Evolutionary conservation across 345 rosid genomes (phyloP), one percentile per base, ranked within the genome.

Genomic region (Mangifera indica): DNA sequence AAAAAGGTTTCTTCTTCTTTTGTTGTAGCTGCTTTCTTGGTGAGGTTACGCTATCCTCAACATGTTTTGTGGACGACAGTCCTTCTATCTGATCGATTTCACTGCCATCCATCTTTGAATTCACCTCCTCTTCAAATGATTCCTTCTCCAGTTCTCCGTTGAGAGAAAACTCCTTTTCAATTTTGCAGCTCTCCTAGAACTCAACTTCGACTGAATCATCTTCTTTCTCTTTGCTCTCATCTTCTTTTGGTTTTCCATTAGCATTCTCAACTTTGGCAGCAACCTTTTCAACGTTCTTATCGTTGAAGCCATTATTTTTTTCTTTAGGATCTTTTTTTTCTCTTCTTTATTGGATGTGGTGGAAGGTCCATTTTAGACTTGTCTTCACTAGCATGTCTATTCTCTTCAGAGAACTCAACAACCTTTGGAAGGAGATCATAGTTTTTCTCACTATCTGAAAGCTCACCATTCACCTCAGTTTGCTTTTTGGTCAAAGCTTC

Each of bases 181-280:
- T 89, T 78, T 86, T 92, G 90, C 98, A 95, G 83, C 96, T 92
- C 81, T 95, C 98, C 98, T 98, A 92, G 73, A 81, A 91, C 76
- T 89, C 92, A 24, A 77, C 84, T 74, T 89, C 88, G 22, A 87
- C 90, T 7, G 99, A 87, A 74, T 90, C 91, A 62, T 83, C 89
- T 11, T 84, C 89, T 69, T 84, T 86, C 66, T 82, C 88, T 78
- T 88, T 80, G 71, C 70, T 66, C 74, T 75, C 86, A 51, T 77
- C 82, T 71, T 87, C 87, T 78, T 83, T 82, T 0, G 76, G 76
- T 73, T 87, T 82, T 48, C 85, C 90, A 76, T n/a, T n/a, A n/a
- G n/a, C n/a, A n/a, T n/a, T n/a, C n/a, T n/a, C n/a, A n/a, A n/a
- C n/a, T n/a, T 85, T 87, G 65, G 42, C 62, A 40, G 29, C 70